Conservation (phyloP, 305 asterid genomes). For the Fraxinus dipetala region DNA sequence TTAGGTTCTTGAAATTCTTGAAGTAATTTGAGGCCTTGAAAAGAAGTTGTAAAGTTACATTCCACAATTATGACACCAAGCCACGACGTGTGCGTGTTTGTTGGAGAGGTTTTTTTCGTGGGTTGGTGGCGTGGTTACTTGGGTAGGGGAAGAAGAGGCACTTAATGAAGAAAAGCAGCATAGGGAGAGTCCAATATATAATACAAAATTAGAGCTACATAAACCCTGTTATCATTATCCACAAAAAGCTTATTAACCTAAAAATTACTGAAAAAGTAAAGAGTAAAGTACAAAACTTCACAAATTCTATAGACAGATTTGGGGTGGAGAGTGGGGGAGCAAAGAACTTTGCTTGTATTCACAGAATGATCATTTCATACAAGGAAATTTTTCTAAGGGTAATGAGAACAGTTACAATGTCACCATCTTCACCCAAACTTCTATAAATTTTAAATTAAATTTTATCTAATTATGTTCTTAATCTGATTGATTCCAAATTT, state of each 20-base stretch:
- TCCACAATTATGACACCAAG: constrained; percentile 1
- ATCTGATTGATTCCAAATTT: constrained; percentile 10
- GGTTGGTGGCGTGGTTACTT: not conserved
- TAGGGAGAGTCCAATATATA: not conserved
- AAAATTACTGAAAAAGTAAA: not conserved
- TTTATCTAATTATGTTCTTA: not conserved
- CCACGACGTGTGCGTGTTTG: not conserved
- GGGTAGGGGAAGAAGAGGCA: not conserved
- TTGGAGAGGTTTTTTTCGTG: not conserved
- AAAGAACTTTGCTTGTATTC: constrained; percentile 45
- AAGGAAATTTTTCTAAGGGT: constrained; percentile 5
- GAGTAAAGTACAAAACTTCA: constrained; percentile 13
- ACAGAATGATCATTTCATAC: constrained; percentile 24
- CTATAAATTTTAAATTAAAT: not conserved
- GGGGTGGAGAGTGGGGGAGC: constrained; percentile 17
- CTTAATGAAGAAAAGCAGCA: not conserved
- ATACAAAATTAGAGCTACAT: not conserved
- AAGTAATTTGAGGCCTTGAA: constrained; percentile 22
- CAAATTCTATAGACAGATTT: not conserved
- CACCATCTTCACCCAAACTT: constrained; percentile 18
- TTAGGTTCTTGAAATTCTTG: constrained; percentile 5
- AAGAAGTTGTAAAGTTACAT: constrained; percentile 26
- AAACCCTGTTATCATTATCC: not conserved
- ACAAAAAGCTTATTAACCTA: not conserved
- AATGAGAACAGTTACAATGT: constrained; percentile 31